phyloP scores from a whole-genome alignment of 108 stramenopile species.

The Skeletonema menzelii region DNA sequence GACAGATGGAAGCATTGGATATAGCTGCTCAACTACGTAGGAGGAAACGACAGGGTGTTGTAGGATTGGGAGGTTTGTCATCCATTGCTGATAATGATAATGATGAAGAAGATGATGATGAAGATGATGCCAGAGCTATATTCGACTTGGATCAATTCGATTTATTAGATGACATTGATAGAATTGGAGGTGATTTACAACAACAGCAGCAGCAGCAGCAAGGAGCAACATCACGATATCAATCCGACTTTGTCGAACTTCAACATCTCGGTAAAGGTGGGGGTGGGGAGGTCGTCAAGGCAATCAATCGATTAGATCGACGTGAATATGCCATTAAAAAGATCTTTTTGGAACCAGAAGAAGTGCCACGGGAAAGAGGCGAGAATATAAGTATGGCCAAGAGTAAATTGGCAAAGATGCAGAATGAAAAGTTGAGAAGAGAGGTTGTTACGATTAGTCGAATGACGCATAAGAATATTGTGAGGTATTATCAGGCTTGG shows the following conservation, averaged over 20 bases:
- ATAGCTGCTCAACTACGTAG: constrained; percentile 30
- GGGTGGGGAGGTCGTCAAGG: constrained; percentile 84
- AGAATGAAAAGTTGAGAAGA: constrained; percentile 76
- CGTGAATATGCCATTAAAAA: constrained; percentile 83
- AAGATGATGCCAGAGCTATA: constrained; percentile 3
- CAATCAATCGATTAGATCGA: constrained; percentile 78
- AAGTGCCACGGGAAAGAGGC: constrained; percentile 15
- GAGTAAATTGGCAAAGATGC: constrained; percentile 51
- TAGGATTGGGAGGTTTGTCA: neutral
- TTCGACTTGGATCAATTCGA: neutral
- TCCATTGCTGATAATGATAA: constrained; percentile 17
- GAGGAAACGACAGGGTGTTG: neutral
- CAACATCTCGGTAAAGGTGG: constrained; percentile 78
- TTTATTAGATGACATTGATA: neutral
- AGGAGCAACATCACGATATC: constrained; percentile 48
- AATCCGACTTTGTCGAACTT: constrained; percentile 82
- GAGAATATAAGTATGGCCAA: neutral
- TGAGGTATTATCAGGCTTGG: constrained; percentile 84
- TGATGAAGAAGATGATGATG: constrained; percentile 26
- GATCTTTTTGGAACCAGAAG: constrained; percentile 66
- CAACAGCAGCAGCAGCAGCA: neutral
- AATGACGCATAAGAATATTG: constrained; percentile 83
- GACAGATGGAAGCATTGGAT: constrained; percentile 52
- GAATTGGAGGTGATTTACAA: neutral
- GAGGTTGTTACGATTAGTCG: constrained; percentile 86